Evolutionary conservation across 257 asterid genomes (phyloP).

Genomic region (Nicotiana knightiana): DNA sequence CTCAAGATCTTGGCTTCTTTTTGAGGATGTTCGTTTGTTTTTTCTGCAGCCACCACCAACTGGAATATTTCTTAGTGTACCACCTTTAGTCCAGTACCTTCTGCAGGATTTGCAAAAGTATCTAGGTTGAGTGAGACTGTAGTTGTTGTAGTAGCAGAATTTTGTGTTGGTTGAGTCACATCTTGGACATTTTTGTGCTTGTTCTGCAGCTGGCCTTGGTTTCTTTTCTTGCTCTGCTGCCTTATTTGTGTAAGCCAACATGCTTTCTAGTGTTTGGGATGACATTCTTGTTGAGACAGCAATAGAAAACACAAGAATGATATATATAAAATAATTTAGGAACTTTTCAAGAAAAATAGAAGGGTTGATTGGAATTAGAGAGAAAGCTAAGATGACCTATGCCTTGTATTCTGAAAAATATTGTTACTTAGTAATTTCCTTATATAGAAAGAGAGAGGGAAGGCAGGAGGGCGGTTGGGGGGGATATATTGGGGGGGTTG

Average conservation of each 20-base stretch:
- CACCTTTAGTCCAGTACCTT: constrained; percentile 97
- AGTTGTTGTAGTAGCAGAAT: constrained; percentile 91
- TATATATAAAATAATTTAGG: constrained; percentile 17
- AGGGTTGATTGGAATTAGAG: constrained; percentile 31
- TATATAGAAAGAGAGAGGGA: too few relatives aligned
- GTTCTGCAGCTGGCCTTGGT: constrained; percentile 56
- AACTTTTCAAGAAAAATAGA: constrained; percentile 21
- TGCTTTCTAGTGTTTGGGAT: constrained; percentile 74
- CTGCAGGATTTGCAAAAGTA: constrained; percentile 93
- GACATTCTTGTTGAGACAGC: constrained; percentile 24
- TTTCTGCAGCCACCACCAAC: constrained; percentile 93
- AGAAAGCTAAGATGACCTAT: not conserved
- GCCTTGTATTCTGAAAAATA: too few relatives aligned
- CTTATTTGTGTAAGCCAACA: constrained; percentile 54
- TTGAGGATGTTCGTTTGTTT: constrained; percentile 50
- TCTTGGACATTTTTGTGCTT: constrained; percentile 75
- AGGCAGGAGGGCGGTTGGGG: too few relatives aligned
- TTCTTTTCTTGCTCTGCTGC: constrained; percentile 61
- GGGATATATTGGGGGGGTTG: too few relatives aligned
- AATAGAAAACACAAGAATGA: not conserved
- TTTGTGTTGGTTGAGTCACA: constrained; percentile 90
- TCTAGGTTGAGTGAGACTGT: constrained; percentile 90
- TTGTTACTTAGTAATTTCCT: too few relatives aligned
- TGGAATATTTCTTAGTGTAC: constrained; percentile 82
- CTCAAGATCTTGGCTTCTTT: constrained; percentile 36